A percentile compares a stretch with the other conserved stretches of the same genome.
Conservation (phyloP, 2,329 filamentous ascomycete species). For the Penicillium sp. region DNA sequence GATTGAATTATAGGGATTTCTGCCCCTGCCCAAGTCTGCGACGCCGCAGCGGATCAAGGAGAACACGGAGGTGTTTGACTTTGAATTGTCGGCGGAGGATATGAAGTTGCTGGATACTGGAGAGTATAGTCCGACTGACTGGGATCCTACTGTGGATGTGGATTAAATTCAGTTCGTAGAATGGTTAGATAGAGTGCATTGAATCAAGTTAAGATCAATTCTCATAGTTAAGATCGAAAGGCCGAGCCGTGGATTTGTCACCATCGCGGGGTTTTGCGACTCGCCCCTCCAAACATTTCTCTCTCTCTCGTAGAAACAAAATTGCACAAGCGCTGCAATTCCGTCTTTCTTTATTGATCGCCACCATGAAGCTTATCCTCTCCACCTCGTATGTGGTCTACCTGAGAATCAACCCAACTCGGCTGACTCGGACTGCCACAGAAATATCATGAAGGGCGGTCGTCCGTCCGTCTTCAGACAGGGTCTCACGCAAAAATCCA, state of each 20-base stretch:
- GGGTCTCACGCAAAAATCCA: constrained; percentile 73
- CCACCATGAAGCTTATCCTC: constrained; percentile 77
- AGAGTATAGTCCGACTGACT: constrained; percentile 54
- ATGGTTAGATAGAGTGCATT: not conserved
- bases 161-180: constrained; percentile 17
- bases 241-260: constrained; percentile 19
- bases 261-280: constrained; percentile 19
- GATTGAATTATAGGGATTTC: constrained; percentile 48
- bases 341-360: constrained; percentile 25
- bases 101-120: constrained; percentile 54
- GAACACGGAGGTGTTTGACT: constrained; percentile 57
- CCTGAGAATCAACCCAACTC: not conserved
- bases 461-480: constrained; percentile 80
- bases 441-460: constrained; percentile 78
- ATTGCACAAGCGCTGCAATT: not conserved
- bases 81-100: constrained; percentile 54
- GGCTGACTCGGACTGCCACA: constrained; percentile 25
- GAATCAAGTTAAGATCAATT: too few relatives aligned
- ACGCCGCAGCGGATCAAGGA: constrained; percentile 56
- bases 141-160: constrained; percentile 49
- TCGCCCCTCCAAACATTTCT: not conserved
- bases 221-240: too few relatives aligned
- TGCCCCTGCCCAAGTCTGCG: constrained; percentile 60
- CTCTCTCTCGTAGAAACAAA: not conserved
- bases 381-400: constrained; percentile 68